Base-by-base conservation (phyloP, 306 rosid species). In the Lagenaria siceraria region DNA sequence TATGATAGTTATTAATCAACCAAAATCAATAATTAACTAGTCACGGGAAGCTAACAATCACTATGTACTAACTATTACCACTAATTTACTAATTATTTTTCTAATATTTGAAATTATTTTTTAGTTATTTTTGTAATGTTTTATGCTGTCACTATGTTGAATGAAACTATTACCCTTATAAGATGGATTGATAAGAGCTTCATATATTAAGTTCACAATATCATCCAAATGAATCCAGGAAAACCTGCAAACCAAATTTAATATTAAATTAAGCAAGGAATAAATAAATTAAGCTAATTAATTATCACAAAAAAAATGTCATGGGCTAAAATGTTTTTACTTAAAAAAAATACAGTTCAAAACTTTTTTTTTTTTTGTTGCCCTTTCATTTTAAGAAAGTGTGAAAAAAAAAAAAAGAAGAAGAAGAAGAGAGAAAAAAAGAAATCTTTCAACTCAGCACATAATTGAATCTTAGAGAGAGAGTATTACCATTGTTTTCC, bases 161-260 rank as follows among this genome's bases (percentile, higher is more conserved):
- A 18, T 31, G 38, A n/a, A n/a, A n/a, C n/a, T n/a, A 27, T 82
- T 83, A 95, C 98, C 97, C 78, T 90, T 74, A 79, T 95, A 95
- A 27, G 96, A 90, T 72, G 98, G 96, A 90, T 90, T 95, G 79
- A 75, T 69, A 17, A 95, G 91, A 62, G 98, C 93, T 87, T 95
- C 97, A 27, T 92, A 95, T 76, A 95, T 84, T 70, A 95, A 86
- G 87, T 83, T 85, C 84, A 92, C 97, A 78, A 95, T 88, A 90
- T 95, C 98, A 59, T 95, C 99, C 84, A 90, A 81, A 84, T 92
- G 99, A 92, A 95, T 95, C 99, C 97, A 95, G 22, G 99, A 95
- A 85, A 92, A 92, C 97, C 99, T 95, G 84, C 75, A 54, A 5
- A 72, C 69, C 29, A 18, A 35, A 40, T 60, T 65, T 10, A 15